These are phyloP conservation scores for Leptodontidium sp. DNA, from an alignment of 2,329 filamentous ascomycete species.

Conservation along the genomic window DNA sequence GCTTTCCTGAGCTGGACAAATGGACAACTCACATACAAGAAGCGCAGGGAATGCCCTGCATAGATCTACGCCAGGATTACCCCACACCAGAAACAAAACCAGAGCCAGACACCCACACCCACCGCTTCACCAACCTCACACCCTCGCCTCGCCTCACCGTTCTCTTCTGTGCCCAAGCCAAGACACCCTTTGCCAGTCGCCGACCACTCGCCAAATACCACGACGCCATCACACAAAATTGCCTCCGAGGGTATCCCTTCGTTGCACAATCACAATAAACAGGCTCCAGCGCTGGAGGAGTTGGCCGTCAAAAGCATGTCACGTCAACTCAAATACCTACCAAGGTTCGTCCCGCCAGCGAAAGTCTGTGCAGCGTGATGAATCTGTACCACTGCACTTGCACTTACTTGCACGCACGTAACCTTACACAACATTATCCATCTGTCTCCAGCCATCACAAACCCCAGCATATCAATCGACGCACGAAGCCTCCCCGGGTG, in stretches of 20 bases:
- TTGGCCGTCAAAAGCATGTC: conserved; percentile 5
- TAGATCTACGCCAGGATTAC: conserved; percentile 34
- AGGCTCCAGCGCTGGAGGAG: not conserved
- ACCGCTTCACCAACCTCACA: not conserved
- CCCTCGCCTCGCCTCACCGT: conserved; percentile 24
- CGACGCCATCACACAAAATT: conserved; percentile 17
- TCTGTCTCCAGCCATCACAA: conserved; percentile 19
- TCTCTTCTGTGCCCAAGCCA: conserved; percentile 6
- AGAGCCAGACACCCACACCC: not conserved
- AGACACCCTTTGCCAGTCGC: conserved; percentile 7
- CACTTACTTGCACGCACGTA: not conserved
- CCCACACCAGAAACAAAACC: conserved; percentile 16
- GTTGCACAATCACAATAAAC: not conserved
- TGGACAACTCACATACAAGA: conserved; percentile 4
- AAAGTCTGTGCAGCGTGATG: conserved; percentile 26
- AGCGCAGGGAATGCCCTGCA: conserved; percentile 31
- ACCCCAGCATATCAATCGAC: conserved; percentile 30
- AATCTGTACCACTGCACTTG: not conserved
- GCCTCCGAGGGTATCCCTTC: conserved; percentile 17
- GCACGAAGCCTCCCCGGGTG: conserved; percentile 9
- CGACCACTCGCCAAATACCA: conserved; percentile 9
- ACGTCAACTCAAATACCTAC: not conserved
- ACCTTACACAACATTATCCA: conserved; percentile 12
- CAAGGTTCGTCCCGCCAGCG: conserved; percentile 22
- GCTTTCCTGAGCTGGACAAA: not conserved